Conservation (phyloP, 345 rosid genomes). For the Trapa bicornis region DNA sequence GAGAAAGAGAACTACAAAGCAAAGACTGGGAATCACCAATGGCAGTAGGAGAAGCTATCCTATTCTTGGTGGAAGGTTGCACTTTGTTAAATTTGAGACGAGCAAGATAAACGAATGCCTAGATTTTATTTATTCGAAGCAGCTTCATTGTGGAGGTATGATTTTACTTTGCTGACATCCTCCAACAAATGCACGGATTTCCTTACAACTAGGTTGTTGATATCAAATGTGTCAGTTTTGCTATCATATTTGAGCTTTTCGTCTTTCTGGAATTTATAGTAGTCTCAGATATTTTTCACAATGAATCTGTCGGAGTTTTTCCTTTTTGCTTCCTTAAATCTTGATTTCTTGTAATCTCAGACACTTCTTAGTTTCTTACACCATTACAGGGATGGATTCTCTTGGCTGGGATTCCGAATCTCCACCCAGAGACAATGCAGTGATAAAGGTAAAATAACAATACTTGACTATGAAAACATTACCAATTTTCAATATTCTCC, state of each 20-base stretch:
- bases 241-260: neutral
- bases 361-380: slow-evolving; percentile 3
- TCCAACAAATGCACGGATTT: too few relatives aligned
- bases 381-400: slow-evolving; percentile 35
- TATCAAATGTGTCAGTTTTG: slow-evolving; percentile 7
- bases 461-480: neutral
- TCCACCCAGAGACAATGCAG: slow-evolving; percentile 24
- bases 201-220: neutral
- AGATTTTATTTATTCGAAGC: slow-evolving; percentile 89
- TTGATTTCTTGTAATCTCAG: slow-evolving; percentile 1
- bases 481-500: neutral
- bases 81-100: slow-evolving; percentile 92
- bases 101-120: slow-evolving; percentile 78
- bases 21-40: slow-evolving; percentile 64
- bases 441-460: slow-evolving; percentile 40
- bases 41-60: slow-evolving; percentile 85
- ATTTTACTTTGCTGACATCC: slow-evolving; percentile 2
- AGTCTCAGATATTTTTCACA: neutral
- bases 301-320: neutral
- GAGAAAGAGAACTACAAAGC: slow-evolving; percentile 61
- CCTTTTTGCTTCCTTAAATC: neutral
- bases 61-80: slow-evolving; percentile 95
- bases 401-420: slow-evolving; percentile 30
- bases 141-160: slow-evolving; percentile 73
- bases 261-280: neutral